phyloP scores from a whole-genome alignment of 345 rosid species.

The Salix arbutifolia region DNA sequence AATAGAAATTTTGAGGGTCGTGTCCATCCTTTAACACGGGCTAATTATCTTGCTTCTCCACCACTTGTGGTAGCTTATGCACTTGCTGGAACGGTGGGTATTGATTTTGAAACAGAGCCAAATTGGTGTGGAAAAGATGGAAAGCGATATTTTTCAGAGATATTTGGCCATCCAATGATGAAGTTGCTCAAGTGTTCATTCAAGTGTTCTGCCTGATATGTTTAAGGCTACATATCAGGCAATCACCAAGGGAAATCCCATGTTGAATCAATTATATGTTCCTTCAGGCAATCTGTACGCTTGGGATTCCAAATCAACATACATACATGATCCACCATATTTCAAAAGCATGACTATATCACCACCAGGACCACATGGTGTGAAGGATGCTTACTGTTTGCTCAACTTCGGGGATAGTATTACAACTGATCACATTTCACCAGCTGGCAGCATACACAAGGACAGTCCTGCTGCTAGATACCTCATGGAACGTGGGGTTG shows the following conservation, averaged over 20 bases:
- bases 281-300: constrained; percentile 57
- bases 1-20: constrained; percentile 93
- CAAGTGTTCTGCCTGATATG: constrained; percentile 84
- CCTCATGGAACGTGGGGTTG: constrained; percentile 77
- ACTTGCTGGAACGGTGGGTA: constrained; percentile 83
- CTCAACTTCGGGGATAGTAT: constrained; percentile 87
- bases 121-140: constrained; percentile 76
- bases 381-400: constrained; percentile 83
- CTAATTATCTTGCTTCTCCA: constrained; percentile 93
- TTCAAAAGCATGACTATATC: constrained; percentile 89
- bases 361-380: constrained; percentile 72
- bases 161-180: constrained; percentile 88
- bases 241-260: constrained; percentile 79
- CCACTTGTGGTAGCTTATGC: constrained; percentile 96
- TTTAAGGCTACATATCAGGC: constrained; percentile 82
- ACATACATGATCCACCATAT: constrained; percentile 86
- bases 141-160: constrained; percentile 60
- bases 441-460: constrained; percentile 88
- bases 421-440: constrained; percentile 90
- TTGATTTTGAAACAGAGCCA: constrained; percentile 75
- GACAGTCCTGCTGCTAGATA: constrained; percentile 86
- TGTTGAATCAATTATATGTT: constrained; percentile 77
- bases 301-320: constrained; percentile 83
- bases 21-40: constrained; percentile 84
- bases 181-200: constrained; percentile 76